Evolutionary conservation across 306 rosid species (phyloP).

Genomic region (Inga laurina): DNA sequence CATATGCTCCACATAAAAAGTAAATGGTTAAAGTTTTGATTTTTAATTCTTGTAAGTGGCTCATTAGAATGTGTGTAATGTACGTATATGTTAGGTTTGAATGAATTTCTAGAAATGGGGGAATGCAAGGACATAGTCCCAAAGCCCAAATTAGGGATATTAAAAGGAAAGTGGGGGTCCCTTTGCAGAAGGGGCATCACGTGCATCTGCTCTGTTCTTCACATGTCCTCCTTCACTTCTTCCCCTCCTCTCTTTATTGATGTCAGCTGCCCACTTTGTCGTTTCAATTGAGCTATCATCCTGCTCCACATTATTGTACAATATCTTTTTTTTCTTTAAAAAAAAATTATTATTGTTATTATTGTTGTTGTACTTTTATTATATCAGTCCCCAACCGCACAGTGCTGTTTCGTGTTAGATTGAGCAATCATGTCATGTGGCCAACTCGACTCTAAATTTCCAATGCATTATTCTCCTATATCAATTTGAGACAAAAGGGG

Average conservation of each 20-base stretch:
- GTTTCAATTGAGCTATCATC: background rate
- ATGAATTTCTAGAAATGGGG: background rate
- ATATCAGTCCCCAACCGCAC: background rate
- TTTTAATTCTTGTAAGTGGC: too few species aligned
- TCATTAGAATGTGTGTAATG: too few species aligned
- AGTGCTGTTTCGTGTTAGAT: background rate
- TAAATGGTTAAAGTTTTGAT: too few species aligned
- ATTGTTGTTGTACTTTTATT: background rate
- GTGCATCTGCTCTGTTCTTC: constrained; percentile 29
- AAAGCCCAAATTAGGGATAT: constrained; percentile 8
- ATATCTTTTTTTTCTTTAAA: background rate
- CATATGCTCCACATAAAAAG: too few species aligned
- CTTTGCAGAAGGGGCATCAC: constrained; percentile 26
- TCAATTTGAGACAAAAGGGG: background rate
- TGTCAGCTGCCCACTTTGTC: background rate
- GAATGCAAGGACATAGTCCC: background rate
- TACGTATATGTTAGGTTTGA: background rate
- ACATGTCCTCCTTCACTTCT: constrained; percentile 10
- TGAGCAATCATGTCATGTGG: background rate
- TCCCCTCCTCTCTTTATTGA: background rate
- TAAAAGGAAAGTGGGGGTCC: background rate
- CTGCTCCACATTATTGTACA: background rate
- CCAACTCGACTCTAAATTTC: background rate
- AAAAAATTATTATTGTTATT: background rate
- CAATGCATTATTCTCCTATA: background rate